A percentile compares a stretch with the other conserved stretches of the same genome.
Conservation (phyloP, 2,329 filamentous ascomycete genomes). For the Triangularia verruculosa region DNA sequence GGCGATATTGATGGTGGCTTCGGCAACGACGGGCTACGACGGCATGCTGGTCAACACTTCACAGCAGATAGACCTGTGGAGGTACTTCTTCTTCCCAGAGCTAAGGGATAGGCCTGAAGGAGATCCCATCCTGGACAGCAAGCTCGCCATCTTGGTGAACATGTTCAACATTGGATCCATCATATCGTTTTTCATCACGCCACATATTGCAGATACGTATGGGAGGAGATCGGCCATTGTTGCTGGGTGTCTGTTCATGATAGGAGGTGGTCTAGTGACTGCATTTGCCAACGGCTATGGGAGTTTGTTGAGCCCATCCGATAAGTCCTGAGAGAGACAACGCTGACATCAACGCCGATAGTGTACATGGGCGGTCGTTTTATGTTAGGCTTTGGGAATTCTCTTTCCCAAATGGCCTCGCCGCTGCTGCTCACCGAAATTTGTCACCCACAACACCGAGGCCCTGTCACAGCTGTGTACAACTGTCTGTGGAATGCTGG, state of each 20-base stretch:
- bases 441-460: slow-evolving; percentile 66
- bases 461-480: slow-evolving; percentile 62
- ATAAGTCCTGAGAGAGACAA: not conserved
- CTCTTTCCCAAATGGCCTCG: slow-evolving; percentile 60
- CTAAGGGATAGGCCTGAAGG: slow-evolving; percentile 32
- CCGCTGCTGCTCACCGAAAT: slow-evolving; percentile 64
- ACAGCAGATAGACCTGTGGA: slow-evolving; percentile 55
- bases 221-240: slow-evolving; percentile 45
- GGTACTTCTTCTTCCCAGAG: slow-evolving; percentile 46
- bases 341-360: slow-evolving; percentile 22
- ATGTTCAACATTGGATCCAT: slow-evolving; percentile 53
- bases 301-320: slow-evolving; percentile 35
- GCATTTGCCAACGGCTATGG: slow-evolving; percentile 43
- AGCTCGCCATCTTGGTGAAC: slow-evolving; percentile 49
- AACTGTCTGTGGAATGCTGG: slow-evolving; percentile 63
- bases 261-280: slow-evolving; percentile 41
- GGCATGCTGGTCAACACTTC: slow-evolving; percentile 59
- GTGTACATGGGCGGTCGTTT: slow-evolving; percentile 61
- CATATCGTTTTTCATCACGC: slow-evolving; percentile 45
- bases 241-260: slow-evolving; percentile 45
- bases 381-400: slow-evolving; percentile 66
- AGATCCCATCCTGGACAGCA: slow-evolving; percentile 32
- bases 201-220: slow-evolving; percentile 43
- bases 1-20: slow-evolving; percentile 55
- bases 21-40: slow-evolving; percentile 61